Conservation (phyloP, 306 rosid species). For the Alnus rubra region DNA sequence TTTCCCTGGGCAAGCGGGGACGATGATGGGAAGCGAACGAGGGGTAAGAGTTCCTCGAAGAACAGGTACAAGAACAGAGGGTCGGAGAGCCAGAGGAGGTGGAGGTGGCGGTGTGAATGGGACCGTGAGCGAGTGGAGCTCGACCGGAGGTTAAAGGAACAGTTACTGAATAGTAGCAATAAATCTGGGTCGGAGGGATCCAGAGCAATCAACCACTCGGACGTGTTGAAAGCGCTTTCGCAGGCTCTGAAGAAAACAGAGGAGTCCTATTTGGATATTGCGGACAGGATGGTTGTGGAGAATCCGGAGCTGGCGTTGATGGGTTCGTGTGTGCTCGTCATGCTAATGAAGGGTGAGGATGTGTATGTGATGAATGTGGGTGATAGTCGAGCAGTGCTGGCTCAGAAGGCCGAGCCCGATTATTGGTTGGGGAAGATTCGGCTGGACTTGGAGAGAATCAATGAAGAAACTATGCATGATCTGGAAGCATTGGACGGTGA, state of each 20-base stretch:
- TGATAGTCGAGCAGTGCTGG: conserved; percentile 88
- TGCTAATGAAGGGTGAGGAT: conserved; percentile 96
- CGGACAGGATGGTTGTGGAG: conserved; percentile 76
- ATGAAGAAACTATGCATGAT: conserved; percentile 88
- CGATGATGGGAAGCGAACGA: conserved; percentile 32
- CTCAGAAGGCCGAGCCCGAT: conserved; percentile 90
- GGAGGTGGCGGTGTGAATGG: conserved; percentile 97
- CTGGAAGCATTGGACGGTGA: conserved; percentile 75
- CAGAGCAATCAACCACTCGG: conserved; percentile 51
- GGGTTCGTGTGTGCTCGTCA: conserved; percentile 99
- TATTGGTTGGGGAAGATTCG: conserved; percentile 87
- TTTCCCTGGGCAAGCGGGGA: conserved; percentile 53
- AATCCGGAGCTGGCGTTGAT: conserved; percentile 94
- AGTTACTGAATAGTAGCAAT: conserved; percentile 25
- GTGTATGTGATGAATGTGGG: conserved; percentile 95
- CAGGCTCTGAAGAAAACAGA: conserved; percentile 85
- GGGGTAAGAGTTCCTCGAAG: conserved; percentile 40
- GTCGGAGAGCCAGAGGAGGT: conserved; percentile 87
- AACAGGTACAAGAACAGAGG: conserved; percentile 61
- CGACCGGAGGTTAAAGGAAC: conserved; percentile 81
- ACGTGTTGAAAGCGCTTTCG: conserved; percentile 81
- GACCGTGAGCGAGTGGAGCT: conserved; percentile 85
- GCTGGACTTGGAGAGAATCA: conserved; percentile 90
- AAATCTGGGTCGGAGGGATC: conserved; percentile 44
- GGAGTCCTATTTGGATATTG: conserved; percentile 78